phyloP scores from a whole-genome alignment of 805 yeast genomes.

The Saturnispora silvae region DNA sequence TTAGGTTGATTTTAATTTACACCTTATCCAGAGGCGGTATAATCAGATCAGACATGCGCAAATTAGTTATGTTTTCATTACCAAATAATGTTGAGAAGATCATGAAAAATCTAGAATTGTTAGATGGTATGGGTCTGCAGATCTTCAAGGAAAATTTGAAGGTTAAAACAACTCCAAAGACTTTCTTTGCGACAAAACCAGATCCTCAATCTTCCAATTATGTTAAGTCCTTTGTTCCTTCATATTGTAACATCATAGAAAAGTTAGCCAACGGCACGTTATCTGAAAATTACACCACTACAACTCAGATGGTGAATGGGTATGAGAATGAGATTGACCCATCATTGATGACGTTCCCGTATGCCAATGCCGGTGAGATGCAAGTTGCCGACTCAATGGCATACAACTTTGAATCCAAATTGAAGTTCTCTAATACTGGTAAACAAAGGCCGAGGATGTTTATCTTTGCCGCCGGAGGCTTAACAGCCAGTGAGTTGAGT shows the following conservation, averaged over 20 bases:
- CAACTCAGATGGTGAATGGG: constrained; percentile 7
- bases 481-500: constrained; percentile 73
- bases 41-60: constrained; percentile 58
- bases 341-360: constrained; percentile 43
- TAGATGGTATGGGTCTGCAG: constrained; percentile 31
- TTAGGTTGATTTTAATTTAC: constrained; percentile 66
- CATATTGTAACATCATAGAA: constrained; percentile 20
- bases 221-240: constrained; percentile 21
- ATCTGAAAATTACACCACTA: constrained; percentile 20
- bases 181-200: constrained; percentile 41
- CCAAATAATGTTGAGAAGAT: constrained; percentile 27
- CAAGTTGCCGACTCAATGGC: constrained; percentile 11
- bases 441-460: constrained; percentile 53
- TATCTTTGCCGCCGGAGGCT: constrained; percentile 82
- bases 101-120: constrained; percentile 45
- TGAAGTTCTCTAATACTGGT: constrained; percentile 20
- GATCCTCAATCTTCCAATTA: constrained; percentile 17
- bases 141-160: constrained; percentile 29
- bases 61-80: constrained; percentile 48
- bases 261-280: constrained; percentile 19
- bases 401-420: constrained; percentile 21
- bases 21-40: constrained; percentile 77
- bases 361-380: constrained; percentile 27
- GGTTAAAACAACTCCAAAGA: constrained; percentile 36
- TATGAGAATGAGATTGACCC: constrained; percentile 22